phyloP scores from a whole-genome alignment of 1,139 yeast species.

The Arxiozyma heterogenica region DNA sequence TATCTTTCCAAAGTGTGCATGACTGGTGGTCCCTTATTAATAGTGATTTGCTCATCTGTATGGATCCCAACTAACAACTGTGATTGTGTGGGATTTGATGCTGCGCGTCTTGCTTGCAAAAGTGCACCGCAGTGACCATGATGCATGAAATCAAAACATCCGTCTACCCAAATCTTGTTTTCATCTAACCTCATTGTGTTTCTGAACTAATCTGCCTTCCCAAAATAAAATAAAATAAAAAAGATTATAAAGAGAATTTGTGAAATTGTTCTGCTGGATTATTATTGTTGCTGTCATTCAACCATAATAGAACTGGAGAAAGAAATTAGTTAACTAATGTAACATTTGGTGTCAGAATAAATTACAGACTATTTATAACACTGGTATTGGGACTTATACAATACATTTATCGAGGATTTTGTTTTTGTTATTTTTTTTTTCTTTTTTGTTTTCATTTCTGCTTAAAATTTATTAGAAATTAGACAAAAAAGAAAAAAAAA shows the following conservation, averaged over 20 bases:
- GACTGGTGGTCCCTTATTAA: slow-evolving; percentile 78
- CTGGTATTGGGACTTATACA: too few species aligned
- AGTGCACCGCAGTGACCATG: slow-evolving; percentile 98
- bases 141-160: slow-evolving; percentile 95
- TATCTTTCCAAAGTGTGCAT: slow-evolving; percentile 76
- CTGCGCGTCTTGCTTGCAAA: slow-evolving; percentile 60
- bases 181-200: background rate
- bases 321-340: background rate
- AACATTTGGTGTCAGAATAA: background rate
- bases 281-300: too few species aligned
- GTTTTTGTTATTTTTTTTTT: background rate
- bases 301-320: background rate
- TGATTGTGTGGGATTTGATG: slow-evolving; percentile 25
- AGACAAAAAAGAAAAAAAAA: too few species aligned
- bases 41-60: slow-evolving; percentile 73
- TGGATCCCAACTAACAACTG: slow-evolving; percentile 80
- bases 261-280: background rate
- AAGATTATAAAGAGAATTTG: background rate
- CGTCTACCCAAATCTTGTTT: slow-evolving; percentile 76
- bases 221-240: background rate
- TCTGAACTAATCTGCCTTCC: background rate
- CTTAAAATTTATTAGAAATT: too few species aligned
- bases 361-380: too few species aligned
- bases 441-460: too few species aligned
- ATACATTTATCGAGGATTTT: background rate